Evolutionary conservation across 1,284 basidiomycete species (phyloP).

Genomic region (Irpex rosettiformis): DNA sequence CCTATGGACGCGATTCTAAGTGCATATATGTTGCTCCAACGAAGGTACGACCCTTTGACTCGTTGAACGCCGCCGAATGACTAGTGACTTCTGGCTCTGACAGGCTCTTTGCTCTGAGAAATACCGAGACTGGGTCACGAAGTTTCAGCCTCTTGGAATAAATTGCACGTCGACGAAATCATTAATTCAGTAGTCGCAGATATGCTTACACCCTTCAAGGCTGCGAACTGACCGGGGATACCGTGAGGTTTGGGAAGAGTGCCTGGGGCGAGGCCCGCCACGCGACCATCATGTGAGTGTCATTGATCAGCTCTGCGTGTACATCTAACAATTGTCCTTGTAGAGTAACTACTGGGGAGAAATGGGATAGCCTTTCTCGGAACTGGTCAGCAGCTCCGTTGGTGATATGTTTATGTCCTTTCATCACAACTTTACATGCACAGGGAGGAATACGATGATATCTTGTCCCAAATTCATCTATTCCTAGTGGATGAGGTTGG

Average conservation of each 20-base stretch:
- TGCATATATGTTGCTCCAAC: constrained; percentile 95
- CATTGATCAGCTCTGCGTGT: not conserved
- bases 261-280: constrained; percentile 71
- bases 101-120: constrained; percentile 89
- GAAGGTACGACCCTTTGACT: constrained; percentile 52
- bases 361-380: constrained; percentile 90
- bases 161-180: constrained; percentile 49
- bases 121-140: constrained; percentile 78
- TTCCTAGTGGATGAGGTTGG: constrained; percentile 90
- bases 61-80: not conserved
- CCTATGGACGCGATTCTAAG: constrained; percentile 42
- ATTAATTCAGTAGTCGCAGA: not conserved
- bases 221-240: constrained; percentile 91
- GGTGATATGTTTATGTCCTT: not conserved
- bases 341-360: constrained; percentile 87
- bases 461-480: constrained; percentile 68
- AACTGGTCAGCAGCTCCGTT: constrained; percentile 50
- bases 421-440: not conserved
- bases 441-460: constrained; percentile 63
- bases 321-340: not conserved
- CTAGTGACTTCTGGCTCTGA: not conserved
- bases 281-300: constrained; percentile 69
- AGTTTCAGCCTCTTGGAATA: constrained; percentile 73
- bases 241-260: constrained; percentile 55
- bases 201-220: constrained; percentile 38